Conservation (phyloP, 2,329 filamentous ascomycete species). For the Ramularia endophylla region DNA sequence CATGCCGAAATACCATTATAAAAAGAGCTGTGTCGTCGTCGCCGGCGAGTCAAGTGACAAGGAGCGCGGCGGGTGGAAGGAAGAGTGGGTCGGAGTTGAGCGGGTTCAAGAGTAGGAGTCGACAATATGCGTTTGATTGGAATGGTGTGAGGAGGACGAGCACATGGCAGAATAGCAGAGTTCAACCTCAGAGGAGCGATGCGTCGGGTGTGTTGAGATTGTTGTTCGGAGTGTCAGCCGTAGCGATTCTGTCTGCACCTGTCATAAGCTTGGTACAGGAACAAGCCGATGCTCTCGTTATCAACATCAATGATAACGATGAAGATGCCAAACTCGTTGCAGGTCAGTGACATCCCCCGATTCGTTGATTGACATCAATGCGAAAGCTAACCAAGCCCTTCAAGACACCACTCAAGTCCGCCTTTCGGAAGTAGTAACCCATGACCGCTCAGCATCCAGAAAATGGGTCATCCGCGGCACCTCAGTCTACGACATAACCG, state of each 20-base stretch:
- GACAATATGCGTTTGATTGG: conserved; percentile 12
- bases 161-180: conserved; percentile 8
- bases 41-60: conserved; percentile 10
- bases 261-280: conserved; percentile 12
- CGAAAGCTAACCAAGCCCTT: neutral
- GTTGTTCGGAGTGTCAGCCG: conserved; percentile 16
- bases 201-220: conserved; percentile 13
- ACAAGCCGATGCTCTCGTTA: conserved; percentile 1
- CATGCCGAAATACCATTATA: conserved; percentile 4
- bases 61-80: conserved; percentile 17
- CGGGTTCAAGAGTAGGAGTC: neutral
- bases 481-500: conserved; percentile 65
- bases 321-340: conserved; percentile 2
- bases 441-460: conserved; percentile 38
- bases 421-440: conserved; percentile 28
- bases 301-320: conserved; percentile 2
- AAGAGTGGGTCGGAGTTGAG: conserved; percentile 12
- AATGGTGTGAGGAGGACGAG: conserved; percentile 13
- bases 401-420: conserved; percentile 8
- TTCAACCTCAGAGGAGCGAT: conserved; percentile 14
- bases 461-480: conserved; percentile 61
- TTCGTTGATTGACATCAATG: neutral
- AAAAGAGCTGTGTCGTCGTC: conserved; percentile 11
- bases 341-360: conserved; percentile 1
- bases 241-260: conserved; percentile 18